These are phyloP conservation scores for Xerocomellus intermedius DNA, from an alignment of 768 basidiomycete genomes.

Conservation along the genomic window DNA sequence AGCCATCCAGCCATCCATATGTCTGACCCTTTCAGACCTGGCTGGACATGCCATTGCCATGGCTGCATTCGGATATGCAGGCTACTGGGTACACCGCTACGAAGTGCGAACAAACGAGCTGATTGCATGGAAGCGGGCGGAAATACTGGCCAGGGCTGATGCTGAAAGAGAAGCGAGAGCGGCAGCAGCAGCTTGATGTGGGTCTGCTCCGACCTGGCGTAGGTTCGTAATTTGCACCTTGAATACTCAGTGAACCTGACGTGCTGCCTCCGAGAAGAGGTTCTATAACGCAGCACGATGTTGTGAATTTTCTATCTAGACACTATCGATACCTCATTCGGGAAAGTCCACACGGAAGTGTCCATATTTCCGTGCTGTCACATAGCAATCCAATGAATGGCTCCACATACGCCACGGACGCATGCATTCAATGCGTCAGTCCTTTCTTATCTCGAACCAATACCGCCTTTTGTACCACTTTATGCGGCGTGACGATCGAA, in stretches of 20 bases:
- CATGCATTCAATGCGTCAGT: background rate
- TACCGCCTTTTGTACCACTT: background rate
- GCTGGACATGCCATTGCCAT: slow-evolving; percentile 69
- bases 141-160: slow-evolving; percentile 51
- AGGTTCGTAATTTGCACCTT: slow-evolving; percentile 22
- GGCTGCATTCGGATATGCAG: slow-evolving; percentile 65
- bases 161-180: slow-evolving; percentile 15
- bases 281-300: slow-evolving; percentile 7
- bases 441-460: background rate
- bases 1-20: background rate
- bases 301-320: slow-evolving; percentile 20
- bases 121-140: slow-evolving; percentile 59
- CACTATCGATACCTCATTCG: slow-evolving; percentile 7
- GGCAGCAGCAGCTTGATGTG: slow-evolving; percentile 23
- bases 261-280: slow-evolving; percentile 3
- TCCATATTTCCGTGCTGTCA: slow-evolving; percentile 2
- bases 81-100: slow-evolving; percentile 74
- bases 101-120: slow-evolving; percentile 61
- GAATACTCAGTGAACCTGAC: slow-evolving; percentile 7
- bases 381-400: background rate
- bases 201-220: slow-evolving; percentile 5
- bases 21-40: slow-evolving; percentile 49
- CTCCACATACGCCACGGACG: background rate
- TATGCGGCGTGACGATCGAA: slow-evolving; percentile 12
- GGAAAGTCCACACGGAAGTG: background rate